A percentile compares a stretch with the other conserved stretches of the same genome.
Evolutionary conservation across 2,329 filamentous ascomycete genomes (phyloP).

Genomic region (Beauveria asiatica): DNA sequence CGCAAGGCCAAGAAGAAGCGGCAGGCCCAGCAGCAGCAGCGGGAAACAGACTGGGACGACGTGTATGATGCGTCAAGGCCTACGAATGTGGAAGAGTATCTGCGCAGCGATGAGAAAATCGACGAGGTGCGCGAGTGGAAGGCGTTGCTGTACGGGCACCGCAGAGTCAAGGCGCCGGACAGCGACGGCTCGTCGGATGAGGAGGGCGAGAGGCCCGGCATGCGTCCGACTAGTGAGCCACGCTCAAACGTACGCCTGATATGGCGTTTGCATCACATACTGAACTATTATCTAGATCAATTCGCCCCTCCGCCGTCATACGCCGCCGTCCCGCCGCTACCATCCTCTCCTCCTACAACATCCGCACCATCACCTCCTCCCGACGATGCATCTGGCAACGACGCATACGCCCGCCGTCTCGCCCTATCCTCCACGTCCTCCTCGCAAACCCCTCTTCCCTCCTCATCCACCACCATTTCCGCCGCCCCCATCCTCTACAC

Average conservation of each 20-base stretch:
- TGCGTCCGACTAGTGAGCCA: conserved; percentile 26
- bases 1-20: conserved; percentile 69
- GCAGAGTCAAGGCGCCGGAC: conserved; percentile 39
- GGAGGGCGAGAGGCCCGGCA: conserved; percentile 23
- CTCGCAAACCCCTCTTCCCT: conserved; percentile 24
- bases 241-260: neutral
- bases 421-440: conserved; percentile 46
- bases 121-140: conserved; percentile 81
- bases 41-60: conserved; percentile 79
- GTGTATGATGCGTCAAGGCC: conserved; percentile 79
- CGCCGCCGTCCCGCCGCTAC: conserved; percentile 48
- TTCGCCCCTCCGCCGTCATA: conserved; percentile 53
- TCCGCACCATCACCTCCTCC: conserved; percentile 37
- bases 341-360: conserved; percentile 37
- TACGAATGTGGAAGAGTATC: conserved; percentile 77
- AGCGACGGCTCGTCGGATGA: conserved; percentile 31
- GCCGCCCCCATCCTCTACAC: conserved; percentile 69
- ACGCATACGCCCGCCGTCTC: conserved; percentile 57
- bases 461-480: conserved; percentile 49
- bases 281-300: conserved; percentile 34
- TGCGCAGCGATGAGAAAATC: conserved; percentile 74
- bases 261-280: conserved; percentile 6
- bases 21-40: conserved; percentile 39
- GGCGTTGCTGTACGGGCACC: conserved; percentile 65
- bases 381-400: conserved; percentile 57